Evolutionary conservation across 179 eudicot species (phyloP).

Genomic region (Beta corolliflora): DNA sequence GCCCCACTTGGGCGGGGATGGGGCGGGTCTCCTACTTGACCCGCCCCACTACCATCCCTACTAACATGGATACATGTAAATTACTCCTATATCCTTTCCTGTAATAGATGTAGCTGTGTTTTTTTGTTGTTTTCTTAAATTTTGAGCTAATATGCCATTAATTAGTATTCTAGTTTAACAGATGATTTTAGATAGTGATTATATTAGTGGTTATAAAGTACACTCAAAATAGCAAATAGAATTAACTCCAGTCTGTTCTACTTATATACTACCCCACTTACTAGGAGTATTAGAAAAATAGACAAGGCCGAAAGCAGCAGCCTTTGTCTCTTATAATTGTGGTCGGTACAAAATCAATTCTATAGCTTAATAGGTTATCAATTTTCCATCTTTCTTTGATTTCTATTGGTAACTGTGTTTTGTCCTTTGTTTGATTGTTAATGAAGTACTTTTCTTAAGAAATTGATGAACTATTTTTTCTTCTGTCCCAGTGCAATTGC

Average conservation of each 20-base stretch:
- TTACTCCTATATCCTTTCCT: background rate
- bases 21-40: too few relatives aligned
- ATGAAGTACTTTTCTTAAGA: conserved; percentile 2
- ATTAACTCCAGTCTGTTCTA: conserved; percentile 8
- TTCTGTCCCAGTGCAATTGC: background rate
- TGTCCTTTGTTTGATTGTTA: conserved; percentile 24
- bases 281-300: background rate
- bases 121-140: background rate
- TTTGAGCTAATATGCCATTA: conserved; percentile 9
- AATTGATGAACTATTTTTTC: background rate
- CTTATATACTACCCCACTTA: background rate
- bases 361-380: conserved; percentile 10
- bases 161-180: background rate
- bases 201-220: conserved; percentile 25
- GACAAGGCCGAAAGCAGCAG: conserved; percentile 17
- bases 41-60: too few relatives aligned
- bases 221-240: conserved; percentile 11
- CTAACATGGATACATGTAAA: conserved; percentile 9
- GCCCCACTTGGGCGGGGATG: too few relatives aligned
- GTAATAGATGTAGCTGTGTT: background rate
- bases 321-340: conserved; percentile 16
- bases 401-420: conserved; percentile 1
- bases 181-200: background rate
- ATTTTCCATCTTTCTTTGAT: background rate
- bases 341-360: conserved; percentile 24